Evolutionary conservation across 192 early-diverging fungal genomes (phyloP), one percentile per base, ranked within the genome.

Genomic region (Chytriomyces hyalinus): DNA sequence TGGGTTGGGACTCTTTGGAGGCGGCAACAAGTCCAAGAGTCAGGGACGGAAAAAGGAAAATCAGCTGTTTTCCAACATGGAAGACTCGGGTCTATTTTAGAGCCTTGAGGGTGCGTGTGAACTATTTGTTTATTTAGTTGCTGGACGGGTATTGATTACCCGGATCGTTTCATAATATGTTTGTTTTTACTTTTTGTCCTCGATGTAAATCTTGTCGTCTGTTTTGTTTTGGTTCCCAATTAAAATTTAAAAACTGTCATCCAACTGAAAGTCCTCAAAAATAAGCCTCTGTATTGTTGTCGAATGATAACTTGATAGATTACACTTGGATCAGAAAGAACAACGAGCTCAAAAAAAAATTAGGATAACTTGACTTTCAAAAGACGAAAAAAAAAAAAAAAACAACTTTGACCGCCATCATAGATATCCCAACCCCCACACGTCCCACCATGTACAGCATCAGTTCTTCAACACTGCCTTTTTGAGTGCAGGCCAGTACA

Each of bases 401-500:
- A 36, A 36, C 36, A 36, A 36, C 1, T 4, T 36, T 57, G 53
- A 20, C 13, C 20, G 13, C 53, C 20, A 20, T 57, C 20, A 57
- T 57, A 13, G 20, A n/a, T 57, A 20, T 57, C 53, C 53, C 53
- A 4, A 3, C 20, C 53, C 1, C 51, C 13, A 0, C 53, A 20
- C 13, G 13, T 0, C 53, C 13, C 2, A 57, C 3, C 36, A 3
- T 36, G 36, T 4, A 36, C 36, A 36, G 1, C 0, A 57, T 57
- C 53, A 57, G 15, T 57, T 13, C 20, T 57, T 57, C 5, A 20
- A n/a, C 0, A 73, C 71, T 0, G 59, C 59, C 60, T 73, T 73
- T 15, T 13, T 15, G 62, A 73, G 62, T 6, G 15, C 10, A 26
- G 57, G 45, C 71, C 71, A 73, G 49, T 73, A 73, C 22, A 73